These are phyloP conservation scores for Dinochytrium kinnereticum DNA, from an alignment of 371 early-diverging fungal genomes.

Conservation along the genomic window DNA sequence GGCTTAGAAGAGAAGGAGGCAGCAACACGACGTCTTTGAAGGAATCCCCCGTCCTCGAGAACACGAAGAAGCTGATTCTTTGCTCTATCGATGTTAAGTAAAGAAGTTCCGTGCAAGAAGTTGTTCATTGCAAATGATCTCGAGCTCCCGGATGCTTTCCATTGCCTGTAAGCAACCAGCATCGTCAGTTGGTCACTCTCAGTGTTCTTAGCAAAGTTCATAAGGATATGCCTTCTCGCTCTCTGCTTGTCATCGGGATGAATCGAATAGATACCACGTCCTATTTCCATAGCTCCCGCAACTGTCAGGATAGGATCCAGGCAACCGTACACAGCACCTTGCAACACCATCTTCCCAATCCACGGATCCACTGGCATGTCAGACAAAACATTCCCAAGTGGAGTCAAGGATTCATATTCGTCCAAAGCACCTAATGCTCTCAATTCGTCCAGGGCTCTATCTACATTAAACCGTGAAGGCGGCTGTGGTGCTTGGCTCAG, in stretches of 20 bases:
- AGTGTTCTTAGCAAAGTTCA: slow-evolving; percentile 28
- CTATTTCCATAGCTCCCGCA: slow-evolving; percentile 63
- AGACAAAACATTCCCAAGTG: slow-evolving; percentile 56
- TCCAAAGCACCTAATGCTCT: slow-evolving; percentile 56
- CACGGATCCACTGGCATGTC: slow-evolving; percentile 58
- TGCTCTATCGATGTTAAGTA: slow-evolving; percentile 42
- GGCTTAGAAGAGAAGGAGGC: background rate
- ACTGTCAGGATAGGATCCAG: slow-evolving; percentile 83
- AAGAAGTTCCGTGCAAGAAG: slow-evolving; percentile 35
- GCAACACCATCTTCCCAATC: slow-evolving; percentile 88
- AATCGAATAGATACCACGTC: slow-evolving; percentile 46
- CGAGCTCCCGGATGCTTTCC: slow-evolving; percentile 25
- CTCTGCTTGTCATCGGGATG: slow-evolving; percentile 44
- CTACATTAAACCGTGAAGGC: slow-evolving; percentile 43
- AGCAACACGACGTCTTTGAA: background rate
- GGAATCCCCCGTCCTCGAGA: slow-evolving; percentile 32
- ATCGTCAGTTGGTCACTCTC: slow-evolving; percentile 45
- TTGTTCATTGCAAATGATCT: slow-evolving; percentile 34
- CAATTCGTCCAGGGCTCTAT: slow-evolving; percentile 41
- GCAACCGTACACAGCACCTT: slow-evolving; percentile 78
- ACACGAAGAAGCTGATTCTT: slow-evolving; percentile 40
- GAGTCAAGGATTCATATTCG: slow-evolving; percentile 51
- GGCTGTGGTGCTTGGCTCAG: slow-evolving; percentile 56
- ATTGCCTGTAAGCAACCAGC: slow-evolving; percentile 39
- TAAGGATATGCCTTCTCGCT: slow-evolving; percentile 39